Base-by-base conservation (phyloP, 805 yeast species). In the Ogataea allantospora region DNA sequence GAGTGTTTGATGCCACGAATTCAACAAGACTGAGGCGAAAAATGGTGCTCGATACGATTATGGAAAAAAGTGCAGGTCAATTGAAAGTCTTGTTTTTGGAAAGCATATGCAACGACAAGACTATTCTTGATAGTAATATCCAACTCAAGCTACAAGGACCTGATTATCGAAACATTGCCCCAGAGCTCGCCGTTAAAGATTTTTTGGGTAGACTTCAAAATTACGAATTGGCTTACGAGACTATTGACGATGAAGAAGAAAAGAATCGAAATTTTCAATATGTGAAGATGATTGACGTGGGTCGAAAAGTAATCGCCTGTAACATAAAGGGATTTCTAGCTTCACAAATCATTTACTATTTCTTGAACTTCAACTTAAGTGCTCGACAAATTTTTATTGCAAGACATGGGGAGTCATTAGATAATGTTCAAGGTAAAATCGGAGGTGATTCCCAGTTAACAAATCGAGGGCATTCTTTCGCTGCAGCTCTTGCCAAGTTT, bases 301-400 rank as follows among this genome's bases (percentile, higher is more conserved):
- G 99, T 6, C 80, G 86, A 53, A 93, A 91, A 60, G 88, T 91
- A 26, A 95, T 91, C 36, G 87, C 96, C 22, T 89, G 83, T 59
- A 88, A 89, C 55, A 85, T 91, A 40, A 86, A 86, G 53, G 82
- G 81, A 0, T 93, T 88, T 54, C 66, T 91, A 36, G 91, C 96
- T 0, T 88, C 96, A 3, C 98, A 93, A 56, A 85, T 96, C 1
- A 86, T 89, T 24, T 91, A 88, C 57, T 93, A 88, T 66, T 66
- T 91, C 47, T 70, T 91, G 46, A 88, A 88, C 53, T 91, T 91
- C 74, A 91, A 93, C 57, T 69, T 91, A 28, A 75, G 83, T 41
- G 93, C 86, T 57, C 73, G 97, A 44, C 95, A 89, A 58, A 88
- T 91, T 35, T 91, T 96, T 88, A 83, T 91, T 45, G 82, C 97